Conservation (phyloP, 192 early-diverging fungal genomes). For the Coemansia sp. region DNA sequence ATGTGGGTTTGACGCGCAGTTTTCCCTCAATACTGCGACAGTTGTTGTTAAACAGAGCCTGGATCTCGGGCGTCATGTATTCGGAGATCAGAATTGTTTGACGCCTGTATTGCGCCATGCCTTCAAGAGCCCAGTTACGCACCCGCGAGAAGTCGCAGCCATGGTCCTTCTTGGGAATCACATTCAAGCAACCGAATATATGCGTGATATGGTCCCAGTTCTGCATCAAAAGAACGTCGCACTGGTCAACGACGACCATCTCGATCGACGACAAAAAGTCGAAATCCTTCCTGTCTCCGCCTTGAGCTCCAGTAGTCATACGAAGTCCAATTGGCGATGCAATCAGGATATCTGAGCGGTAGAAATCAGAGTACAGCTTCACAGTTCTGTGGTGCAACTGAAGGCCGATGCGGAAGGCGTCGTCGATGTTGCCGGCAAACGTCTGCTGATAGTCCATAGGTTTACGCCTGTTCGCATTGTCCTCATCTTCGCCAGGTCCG, state of each 20-base stretch:
- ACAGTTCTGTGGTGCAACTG: constrained; percentile 84
- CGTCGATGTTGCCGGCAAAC: constrained; percentile 95
- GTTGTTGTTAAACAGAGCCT: constrained; percentile 76
- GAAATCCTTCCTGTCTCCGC: constrained; percentile 85
- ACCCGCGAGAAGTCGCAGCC: constrained; percentile 95
- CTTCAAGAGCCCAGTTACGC: constrained; percentile 83
- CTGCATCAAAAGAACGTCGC: constrained; percentile 90
- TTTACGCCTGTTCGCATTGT: constrained; percentile 54
- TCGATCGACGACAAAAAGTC: constrained; percentile 96
- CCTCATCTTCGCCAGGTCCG: constrained; percentile 60
- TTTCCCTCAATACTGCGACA: constrained; percentile 63
- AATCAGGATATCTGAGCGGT: constrained; percentile 86
- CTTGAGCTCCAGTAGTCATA: constrained; percentile 74
- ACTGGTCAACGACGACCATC: constrained; percentile 81
- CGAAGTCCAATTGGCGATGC: constrained; percentile 90
- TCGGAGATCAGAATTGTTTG: constrained; percentile 86
- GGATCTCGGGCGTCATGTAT: constrained; percentile 88
- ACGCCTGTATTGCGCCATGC: constrained; percentile 77
- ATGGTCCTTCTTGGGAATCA: constrained; percentile 86
- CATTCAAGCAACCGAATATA: constrained; percentile 81
- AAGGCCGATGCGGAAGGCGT: constrained; percentile 90
- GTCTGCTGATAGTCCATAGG: constrained; percentile 79
- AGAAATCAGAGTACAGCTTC: constrained; percentile 88
- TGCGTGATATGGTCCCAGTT: constrained; percentile 97
- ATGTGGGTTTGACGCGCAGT: constrained; percentile 63